Evolutionary conservation across 2,329 filamentous ascomycete species (phyloP).

Genomic region (Lachnellula willkommii): DNA sequence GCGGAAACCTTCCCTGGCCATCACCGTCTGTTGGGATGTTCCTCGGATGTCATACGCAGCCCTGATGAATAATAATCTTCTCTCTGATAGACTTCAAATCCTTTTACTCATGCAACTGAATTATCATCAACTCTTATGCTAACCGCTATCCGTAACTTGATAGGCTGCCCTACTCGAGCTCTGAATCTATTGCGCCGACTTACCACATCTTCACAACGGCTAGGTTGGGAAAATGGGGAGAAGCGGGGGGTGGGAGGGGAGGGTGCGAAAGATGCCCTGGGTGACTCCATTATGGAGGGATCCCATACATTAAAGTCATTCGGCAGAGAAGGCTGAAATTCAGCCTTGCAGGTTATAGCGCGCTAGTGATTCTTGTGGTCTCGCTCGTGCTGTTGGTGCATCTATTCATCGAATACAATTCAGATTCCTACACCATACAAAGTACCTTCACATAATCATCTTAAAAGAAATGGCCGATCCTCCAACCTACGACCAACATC

Average conservation of each 20-base stretch:
- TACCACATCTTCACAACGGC: too few relatives aligned
- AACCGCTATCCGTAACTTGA: background rate
- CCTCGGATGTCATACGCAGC: constrained; percentile 31
- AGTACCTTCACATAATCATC: background rate
- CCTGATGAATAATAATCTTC: constrained; percentile 50
- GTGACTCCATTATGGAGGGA: background rate
- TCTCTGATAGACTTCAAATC: constrained; percentile 40
- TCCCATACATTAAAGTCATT: background rate
- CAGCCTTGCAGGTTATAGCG: constrained; percentile 17
- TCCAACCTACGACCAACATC: constrained; percentile 26
- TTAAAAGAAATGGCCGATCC: constrained; percentile 24
- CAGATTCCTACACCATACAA: background rate
- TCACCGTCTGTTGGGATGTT: constrained; percentile 28
- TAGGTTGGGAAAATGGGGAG: too few relatives aligned
- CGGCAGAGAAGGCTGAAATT: constrained; percentile 16
- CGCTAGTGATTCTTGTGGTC: background rate
- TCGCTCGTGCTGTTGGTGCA: background rate
- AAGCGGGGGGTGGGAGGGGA: too few relatives aligned
- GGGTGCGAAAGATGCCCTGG: background rate
- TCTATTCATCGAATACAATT: background rate
- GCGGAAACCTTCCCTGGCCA: constrained; percentile 25
- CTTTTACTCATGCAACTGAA: background rate
- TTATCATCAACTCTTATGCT: background rate
- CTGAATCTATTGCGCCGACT: background rate
- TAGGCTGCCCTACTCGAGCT: background rate